Percentiles rank a stretch among this genome's conserved stretches.
Conservation (phyloP, 2,329 filamentous ascomycete genomes). For the Monilinia laxa region DNA sequence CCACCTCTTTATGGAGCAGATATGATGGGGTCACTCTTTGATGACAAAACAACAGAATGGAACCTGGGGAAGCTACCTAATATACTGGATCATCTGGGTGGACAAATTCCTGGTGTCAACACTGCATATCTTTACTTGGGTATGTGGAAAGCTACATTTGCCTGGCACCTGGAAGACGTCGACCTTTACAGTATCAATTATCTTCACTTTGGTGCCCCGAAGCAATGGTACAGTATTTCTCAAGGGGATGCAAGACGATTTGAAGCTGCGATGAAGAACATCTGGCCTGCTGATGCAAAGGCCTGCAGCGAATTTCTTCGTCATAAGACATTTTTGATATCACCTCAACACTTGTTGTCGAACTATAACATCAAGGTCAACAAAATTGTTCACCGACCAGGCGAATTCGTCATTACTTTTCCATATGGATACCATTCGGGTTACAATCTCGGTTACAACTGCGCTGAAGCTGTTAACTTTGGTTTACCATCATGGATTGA, state of each 20-base stretch:
- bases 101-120: constrained; percentile 95
- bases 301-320: constrained; percentile 93
- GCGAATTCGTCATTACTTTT: constrained; percentile 97
- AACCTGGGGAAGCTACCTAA: constrained; percentile 95
- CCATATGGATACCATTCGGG: constrained; percentile 98
- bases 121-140: constrained; percentile 96
- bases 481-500: constrained; percentile 93
- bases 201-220: constrained; percentile 96
- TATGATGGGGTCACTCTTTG: constrained; percentile 92
- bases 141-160: constrained; percentile 99
- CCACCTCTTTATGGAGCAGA: constrained; percentile 94
- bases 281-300: constrained; percentile 94
- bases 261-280: constrained; percentile 89
- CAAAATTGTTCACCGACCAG: constrained; percentile 90
- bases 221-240: constrained; percentile 99
- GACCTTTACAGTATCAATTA: constrained; percentile 99
- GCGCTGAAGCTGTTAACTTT: constrained; percentile 98
- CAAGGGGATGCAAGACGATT: constrained; percentile 92
- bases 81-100: constrained; percentile 87
- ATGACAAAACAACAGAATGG: constrained; percentile 80
- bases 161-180: constrained; percentile 97
- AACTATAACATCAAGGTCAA: constrained; percentile 96
- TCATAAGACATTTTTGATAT: constrained; percentile 97
- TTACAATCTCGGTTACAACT: constrained; percentile 98
- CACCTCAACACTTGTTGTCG: constrained; percentile 79